phyloP scores from a whole-genome alignment of 83 land plant species.

The Thuja plicata region DNA sequence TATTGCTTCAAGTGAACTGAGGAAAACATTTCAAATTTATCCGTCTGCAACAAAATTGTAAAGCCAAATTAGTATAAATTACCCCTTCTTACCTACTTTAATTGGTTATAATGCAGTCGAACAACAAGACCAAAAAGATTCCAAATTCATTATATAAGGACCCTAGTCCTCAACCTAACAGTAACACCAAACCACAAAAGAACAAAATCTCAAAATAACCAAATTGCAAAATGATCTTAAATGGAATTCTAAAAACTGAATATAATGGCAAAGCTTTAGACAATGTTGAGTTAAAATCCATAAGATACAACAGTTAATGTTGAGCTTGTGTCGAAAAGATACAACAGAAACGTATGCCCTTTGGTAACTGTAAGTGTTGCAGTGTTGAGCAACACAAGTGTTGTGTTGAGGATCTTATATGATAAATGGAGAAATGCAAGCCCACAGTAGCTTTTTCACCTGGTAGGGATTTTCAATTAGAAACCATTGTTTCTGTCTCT shows the following conservation, averaged over 20 bases:
- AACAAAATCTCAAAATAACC: neutral
- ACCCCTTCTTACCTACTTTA: neutral
- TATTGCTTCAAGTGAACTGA: neutral
- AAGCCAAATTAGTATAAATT: neutral
- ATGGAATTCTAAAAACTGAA: neutral
- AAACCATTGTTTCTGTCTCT: constrained; percentile 95
- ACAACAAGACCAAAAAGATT: neutral
- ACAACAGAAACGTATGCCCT: neutral
- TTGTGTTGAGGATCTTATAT: neutral
- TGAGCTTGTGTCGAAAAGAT: neutral
- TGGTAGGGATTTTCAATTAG: constrained; percentile 69
- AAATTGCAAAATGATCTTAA: neutral
- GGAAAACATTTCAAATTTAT: neutral
- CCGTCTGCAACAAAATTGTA: neutral
- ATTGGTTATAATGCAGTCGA: neutral
- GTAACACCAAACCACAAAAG: neutral
- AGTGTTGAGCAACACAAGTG: neutral
- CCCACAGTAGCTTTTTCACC: neutral
- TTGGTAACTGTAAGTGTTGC: neutral
- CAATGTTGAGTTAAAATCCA: neutral
- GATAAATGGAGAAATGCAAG: neutral
- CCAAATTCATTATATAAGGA: neutral
- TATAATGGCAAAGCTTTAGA: neutral
- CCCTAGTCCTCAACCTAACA: neutral
- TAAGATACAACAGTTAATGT: neutral